Base-by-base conservation (phyloP, 148 eudicot species). In the Diospyros lotus region DNA sequence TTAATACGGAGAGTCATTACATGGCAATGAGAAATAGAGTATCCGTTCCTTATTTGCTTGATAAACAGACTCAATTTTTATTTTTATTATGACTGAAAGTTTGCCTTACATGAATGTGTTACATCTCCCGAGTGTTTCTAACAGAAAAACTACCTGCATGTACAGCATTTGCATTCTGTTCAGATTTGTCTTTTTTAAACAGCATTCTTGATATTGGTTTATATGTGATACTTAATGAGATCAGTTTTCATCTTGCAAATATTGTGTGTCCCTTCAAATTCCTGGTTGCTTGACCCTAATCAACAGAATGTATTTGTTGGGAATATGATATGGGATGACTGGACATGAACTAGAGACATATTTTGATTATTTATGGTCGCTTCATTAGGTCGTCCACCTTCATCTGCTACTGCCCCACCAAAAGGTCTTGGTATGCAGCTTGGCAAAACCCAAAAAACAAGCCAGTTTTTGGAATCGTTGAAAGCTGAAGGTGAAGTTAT, bases 401-500 rank as follows among this genome's bases (percentile, higher is more conserved):
- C 95, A 51, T 80, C 97, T 77, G 95, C 90, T 77, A 82, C 82
- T 80, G 97, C 98, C 70, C 98, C 98, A 69, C 86, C 94, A 13
- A 91, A 92, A 78, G 91, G 90, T 81, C 79, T 80, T 78, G 98
- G 98, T 59, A 88, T 94, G 98, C 77, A 94, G 90, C 94, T 94
- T 72, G 98, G 98, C 53, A 90, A 90, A 82, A 72, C 88, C 58
- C 91, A 94, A 66, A 88, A 68, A 85, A 76, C 93, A 66, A 89
- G 86, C 82, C 91, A 89, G 75, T 94, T 94, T 78, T 78, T 94
- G 90, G 97, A 90, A 81, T 94, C 97, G 66, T 83, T 94, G 64
- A 94, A 91, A 87, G 98, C 97, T 42, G 98, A 94, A 86, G 98
- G 98, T 74, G 98, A 94, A 84, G 84, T 82, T 43, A 91, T 94